A percentile compares a stretch with the other conserved stretches of the same genome.
Evolutionary conservation across 352 stramenopile genomes (phyloP).

Genomic region (Phytophthora ohioensis): DNA sequence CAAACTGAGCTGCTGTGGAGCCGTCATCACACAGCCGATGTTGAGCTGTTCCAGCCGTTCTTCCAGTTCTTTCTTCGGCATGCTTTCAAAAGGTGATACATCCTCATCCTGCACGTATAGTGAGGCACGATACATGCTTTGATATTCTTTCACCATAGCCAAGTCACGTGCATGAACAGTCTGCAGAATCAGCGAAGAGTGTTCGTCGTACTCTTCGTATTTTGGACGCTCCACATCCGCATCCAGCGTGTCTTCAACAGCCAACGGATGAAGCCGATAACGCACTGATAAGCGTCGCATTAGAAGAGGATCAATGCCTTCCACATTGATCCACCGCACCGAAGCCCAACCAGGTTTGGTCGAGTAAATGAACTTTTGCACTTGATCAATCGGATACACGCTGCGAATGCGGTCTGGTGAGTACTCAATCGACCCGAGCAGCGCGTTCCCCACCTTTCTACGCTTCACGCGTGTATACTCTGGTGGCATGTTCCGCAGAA

Average conservation of each 20-base stretch:
- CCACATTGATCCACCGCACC: slow-evolving; percentile 86
- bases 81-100: slow-evolving; percentile 63
- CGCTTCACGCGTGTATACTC: slow-evolving; percentile 38
- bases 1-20: slow-evolving; percentile 78
- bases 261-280: slow-evolving; percentile 87
- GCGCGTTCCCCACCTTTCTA: slow-evolving; percentile 17
- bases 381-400: slow-evolving; percentile 72
- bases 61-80: slow-evolving; percentile 74
- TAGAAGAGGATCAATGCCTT: slow-evolving; percentile 66
- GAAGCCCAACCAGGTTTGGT: slow-evolving; percentile 75
- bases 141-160: slow-evolving; percentile 65
- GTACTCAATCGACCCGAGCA: slow-evolving; percentile 82
- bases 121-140: slow-evolving; percentile 77
- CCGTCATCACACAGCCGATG: slow-evolving; percentile 73
- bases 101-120: slow-evolving; percentile 64
- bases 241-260: slow-evolving; percentile 85
- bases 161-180: slow-evolving; percentile 66
- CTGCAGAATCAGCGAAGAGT: slow-evolving; percentile 79
- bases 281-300: slow-evolving; percentile 82
- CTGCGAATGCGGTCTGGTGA: slow-evolving; percentile 79
- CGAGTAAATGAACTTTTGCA: slow-evolving; percentile 89
- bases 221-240: slow-evolving; percentile 83
- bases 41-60: slow-evolving; percentile 64
- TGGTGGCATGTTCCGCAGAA: slow-evolving; percentile 53
- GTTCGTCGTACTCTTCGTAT: slow-evolving; percentile 89